Conservation (phyloP, 2,329 filamentous ascomycete species). For the Bertia moriformis region DNA sequence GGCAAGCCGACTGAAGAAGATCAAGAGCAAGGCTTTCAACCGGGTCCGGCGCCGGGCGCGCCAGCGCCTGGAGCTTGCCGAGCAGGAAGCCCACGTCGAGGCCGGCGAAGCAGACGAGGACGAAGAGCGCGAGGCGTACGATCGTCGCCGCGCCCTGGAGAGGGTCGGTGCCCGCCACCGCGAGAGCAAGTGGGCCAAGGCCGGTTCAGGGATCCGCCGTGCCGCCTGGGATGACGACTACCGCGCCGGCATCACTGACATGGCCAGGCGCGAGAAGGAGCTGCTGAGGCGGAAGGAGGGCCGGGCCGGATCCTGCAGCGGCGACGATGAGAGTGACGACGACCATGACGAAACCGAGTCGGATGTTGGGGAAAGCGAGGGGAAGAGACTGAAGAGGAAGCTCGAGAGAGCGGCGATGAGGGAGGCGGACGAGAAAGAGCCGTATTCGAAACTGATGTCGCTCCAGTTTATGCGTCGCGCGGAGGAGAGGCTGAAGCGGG, state of each 20-base stretch:
- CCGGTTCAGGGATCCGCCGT: slow-evolving; percentile 62
- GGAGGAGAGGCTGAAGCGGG: slow-evolving; percentile 61
- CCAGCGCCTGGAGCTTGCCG: slow-evolving; percentile 29
- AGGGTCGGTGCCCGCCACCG: slow-evolving; percentile 73
- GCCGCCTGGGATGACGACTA: slow-evolving; percentile 83
- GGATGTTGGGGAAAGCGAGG: slow-evolving; percentile 27
- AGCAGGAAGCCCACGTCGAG: slow-evolving; percentile 22
- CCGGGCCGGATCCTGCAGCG: slow-evolving; percentile 25
- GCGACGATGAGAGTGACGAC: slow-evolving; percentile 17
- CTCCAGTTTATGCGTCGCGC: slow-evolving; percentile 95
- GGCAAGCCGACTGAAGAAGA: slow-evolving; percentile 90
- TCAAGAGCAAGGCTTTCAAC: slow-evolving; percentile 92
- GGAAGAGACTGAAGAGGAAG: slow-evolving; percentile 26
- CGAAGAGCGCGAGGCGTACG: slow-evolving; percentile 46
- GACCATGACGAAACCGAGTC: slow-evolving; percentile 28
- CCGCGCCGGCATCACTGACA: slow-evolving; percentile 61
- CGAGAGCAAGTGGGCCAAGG: slow-evolving; percentile 86
- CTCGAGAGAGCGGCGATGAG: slow-evolving; percentile 27
- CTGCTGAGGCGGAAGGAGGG: slow-evolving; percentile 68
- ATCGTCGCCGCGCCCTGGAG: slow-evolving; percentile 67
- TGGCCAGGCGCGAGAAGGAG: slow-evolving; percentile 72
- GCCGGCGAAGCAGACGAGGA: slow-evolving; percentile 16
- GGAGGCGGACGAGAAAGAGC: slow-evolving; percentile 30
- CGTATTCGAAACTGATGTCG: slow-evolving; percentile 54
- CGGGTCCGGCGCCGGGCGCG: slow-evolving; percentile 73